A percentile compares a stretch with the other conserved stretches of the same genome.
These are phyloP conservation scores for Halenospora varia DNA, from an alignment of 495 filamentous ascomycete species.

Conservation along the genomic window DNA sequence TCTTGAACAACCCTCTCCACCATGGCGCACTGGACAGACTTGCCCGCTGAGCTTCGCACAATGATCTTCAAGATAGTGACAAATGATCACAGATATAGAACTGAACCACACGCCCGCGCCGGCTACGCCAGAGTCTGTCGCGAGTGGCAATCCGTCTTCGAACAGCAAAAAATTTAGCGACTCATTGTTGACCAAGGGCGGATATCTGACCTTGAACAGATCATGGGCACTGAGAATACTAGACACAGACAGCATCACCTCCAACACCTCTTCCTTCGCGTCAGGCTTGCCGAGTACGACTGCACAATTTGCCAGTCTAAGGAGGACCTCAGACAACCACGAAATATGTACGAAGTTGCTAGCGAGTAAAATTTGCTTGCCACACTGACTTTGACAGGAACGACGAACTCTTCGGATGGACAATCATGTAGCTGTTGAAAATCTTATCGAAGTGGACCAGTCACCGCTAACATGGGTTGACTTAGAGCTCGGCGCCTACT, in stretches of 20 bases:
- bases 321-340: conserved; percentile 19
- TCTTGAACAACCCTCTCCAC: conserved; percentile 14
- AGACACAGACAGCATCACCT: conserved; percentile 20
- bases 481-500: conserved; percentile 24
- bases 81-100: conserved; percentile 23
- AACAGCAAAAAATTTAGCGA: conserved; percentile 23
- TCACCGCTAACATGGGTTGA: conserved; percentile 17
- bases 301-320: conserved; percentile 24
- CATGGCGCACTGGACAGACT: conserved; percentile 18
- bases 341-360: conserved; percentile 21
- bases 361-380: conserved; percentile 17
- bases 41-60: conserved; percentile 22
- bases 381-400: conserved; percentile 21
- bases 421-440: conserved; percentile 21
- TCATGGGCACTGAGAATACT: conserved; percentile 13
- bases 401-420: conserved; percentile 21
- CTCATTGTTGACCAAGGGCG: conserved; percentile 22
- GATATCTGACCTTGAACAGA: conserved; percentile 20
- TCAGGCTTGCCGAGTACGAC: conserved; percentile 21
- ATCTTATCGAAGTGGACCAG: conserved; percentile 20
- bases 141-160: conserved; percentile 25
- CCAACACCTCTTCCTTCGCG: conserved; percentile 22
- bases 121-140: conserved; percentile 24
- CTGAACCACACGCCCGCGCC: conserved; percentile 18
- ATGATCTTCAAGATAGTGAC: conserved; percentile 23